Conservation (phyloP, 768 basidiomycete genomes). For the Lactifluus volemus region DNA sequence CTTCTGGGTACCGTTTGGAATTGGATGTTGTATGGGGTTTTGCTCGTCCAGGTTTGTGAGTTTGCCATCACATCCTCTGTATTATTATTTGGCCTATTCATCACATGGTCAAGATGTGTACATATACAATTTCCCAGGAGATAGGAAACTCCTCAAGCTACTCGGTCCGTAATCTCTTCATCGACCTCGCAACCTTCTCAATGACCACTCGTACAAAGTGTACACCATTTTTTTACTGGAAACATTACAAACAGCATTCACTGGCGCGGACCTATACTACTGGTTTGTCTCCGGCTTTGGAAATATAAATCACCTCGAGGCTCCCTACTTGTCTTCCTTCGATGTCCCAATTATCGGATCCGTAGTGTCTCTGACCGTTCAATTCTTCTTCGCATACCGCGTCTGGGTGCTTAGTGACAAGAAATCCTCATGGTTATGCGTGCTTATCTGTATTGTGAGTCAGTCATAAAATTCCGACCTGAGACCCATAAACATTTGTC, state of each 20-base stretch:
- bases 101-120: background rate
- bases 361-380: background rate
- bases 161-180: background rate
- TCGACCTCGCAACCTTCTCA: background rate
- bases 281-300: conserved; percentile 9
- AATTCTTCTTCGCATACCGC: conserved; percentile 9
- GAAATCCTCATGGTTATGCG: background rate
- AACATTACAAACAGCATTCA: conserved; percentile 1
- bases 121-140: conserved; percentile 3
- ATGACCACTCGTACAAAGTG: background rate
- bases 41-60: conserved; percentile 5
- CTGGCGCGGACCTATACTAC: conserved; percentile 2
- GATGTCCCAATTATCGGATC: conserved; percentile 3
- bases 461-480: background rate
- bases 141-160: background rate
- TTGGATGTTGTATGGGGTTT: conserved; percentile 7
- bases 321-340: background rate
- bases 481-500: background rate
- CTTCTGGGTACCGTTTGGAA: conserved; percentile 6
- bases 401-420: conserved; percentile 5
- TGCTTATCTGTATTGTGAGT: background rate
- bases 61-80: too few relatives aligned
- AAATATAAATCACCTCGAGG: background rate
- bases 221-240: background rate
- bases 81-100: background rate